These are phyloP conservation scores for Arabis alpina DNA, from an alignment of 345 rosid species.

Conservation along the genomic window DNA sequence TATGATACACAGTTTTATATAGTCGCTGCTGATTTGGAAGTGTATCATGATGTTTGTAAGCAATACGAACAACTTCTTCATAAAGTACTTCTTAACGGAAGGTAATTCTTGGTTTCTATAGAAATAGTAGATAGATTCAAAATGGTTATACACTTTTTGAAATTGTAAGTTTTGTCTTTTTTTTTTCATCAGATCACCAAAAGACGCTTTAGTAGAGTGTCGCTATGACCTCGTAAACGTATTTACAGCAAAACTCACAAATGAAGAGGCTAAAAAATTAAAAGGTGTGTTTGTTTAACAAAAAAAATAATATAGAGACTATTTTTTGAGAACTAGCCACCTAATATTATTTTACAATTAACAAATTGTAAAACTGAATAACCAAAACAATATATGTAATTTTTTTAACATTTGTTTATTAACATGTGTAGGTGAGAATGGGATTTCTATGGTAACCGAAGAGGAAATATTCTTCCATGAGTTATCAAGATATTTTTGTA, in stretches of 20 bases:
- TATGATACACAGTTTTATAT: slow-evolving; percentile 23
- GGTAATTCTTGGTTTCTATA: slow-evolving; percentile 16
- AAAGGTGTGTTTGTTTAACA: slow-evolving; percentile 20
- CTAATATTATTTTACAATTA: not conserved
- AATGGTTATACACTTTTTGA: not conserved
- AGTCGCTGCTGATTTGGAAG: slow-evolving; percentile 11
- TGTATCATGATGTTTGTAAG: slow-evolving; percentile 30
- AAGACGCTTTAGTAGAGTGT: slow-evolving; percentile 18
- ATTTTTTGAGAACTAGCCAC: not conserved
- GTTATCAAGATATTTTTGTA: no score
- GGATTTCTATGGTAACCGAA: not conserved
- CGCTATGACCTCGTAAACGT: slow-evolving; percentile 8
- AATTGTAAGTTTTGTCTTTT: not conserved
- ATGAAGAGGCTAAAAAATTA: slow-evolving; percentile 31
- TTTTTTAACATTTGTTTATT: not conserved
- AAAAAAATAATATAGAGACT: not conserved
- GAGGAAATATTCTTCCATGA: not conserved
- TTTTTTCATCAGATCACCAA: slow-evolving; percentile 17
- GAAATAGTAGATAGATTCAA: no score
- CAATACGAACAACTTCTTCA: slow-evolving; percentile 25
- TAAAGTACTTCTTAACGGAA: not conserved
- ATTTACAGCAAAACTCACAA: slow-evolving; percentile 32
- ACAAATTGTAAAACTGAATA: no score
- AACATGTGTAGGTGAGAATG: slow-evolving; percentile 27
- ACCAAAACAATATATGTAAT: no score